A percentile compares a stretch with the other conserved stretches of the same genome.
Evolutionary conservation across 441 rosid species (phyloP).

Genomic region (Melastoma candidum): DNA sequence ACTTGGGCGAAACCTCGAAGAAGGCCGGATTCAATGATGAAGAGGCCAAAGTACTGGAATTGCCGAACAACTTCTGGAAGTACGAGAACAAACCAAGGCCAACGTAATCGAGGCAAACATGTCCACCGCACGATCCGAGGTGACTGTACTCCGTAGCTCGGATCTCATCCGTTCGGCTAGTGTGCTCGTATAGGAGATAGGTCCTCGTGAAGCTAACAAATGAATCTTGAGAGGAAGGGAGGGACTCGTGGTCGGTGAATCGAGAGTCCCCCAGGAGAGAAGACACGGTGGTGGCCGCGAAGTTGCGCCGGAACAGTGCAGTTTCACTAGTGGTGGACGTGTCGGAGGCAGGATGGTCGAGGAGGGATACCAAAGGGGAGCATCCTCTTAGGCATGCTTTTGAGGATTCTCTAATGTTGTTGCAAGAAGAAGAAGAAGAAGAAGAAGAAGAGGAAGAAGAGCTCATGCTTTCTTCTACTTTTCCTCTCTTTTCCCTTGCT

Average conservation of each 20-base stretch:
- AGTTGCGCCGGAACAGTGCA: conserved; percentile 10
- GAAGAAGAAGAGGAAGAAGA: too few relatives aligned
- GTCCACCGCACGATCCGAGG: conserved; percentile 8
- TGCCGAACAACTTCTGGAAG: background rate
- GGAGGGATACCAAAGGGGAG: conserved; percentile 10
- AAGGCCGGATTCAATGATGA: background rate
- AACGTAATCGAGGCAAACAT: conserved; percentile 15
- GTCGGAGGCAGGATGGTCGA: background rate
- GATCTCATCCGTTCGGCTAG: conserved; percentile 10
- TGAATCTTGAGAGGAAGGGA: conserved; percentile 13
- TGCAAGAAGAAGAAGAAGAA: too few relatives aligned
- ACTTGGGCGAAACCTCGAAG: conserved; percentile 8
- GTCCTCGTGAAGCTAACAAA: background rate
- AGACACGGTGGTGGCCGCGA: conserved; percentile 1
- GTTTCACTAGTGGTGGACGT: background rate
- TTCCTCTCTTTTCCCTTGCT: too few relatives aligned
- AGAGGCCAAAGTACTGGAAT: background rate
- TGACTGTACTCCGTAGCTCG: conserved; percentile 11
- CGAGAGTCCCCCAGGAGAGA: conserved; percentile 9
- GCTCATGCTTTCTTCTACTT: too few relatives aligned
- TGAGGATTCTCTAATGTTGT: conserved; percentile 8
- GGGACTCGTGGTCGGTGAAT: conserved; percentile 20
- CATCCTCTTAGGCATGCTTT: conserved; percentile 13
- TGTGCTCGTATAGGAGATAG: conserved; percentile 11
- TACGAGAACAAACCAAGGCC: conserved; percentile 17